A percentile compares a stretch with the other conserved stretches of the same genome.
Conservation (phyloP, 352 stramenopile species). For the Globisporangium orthogonon region DNA sequence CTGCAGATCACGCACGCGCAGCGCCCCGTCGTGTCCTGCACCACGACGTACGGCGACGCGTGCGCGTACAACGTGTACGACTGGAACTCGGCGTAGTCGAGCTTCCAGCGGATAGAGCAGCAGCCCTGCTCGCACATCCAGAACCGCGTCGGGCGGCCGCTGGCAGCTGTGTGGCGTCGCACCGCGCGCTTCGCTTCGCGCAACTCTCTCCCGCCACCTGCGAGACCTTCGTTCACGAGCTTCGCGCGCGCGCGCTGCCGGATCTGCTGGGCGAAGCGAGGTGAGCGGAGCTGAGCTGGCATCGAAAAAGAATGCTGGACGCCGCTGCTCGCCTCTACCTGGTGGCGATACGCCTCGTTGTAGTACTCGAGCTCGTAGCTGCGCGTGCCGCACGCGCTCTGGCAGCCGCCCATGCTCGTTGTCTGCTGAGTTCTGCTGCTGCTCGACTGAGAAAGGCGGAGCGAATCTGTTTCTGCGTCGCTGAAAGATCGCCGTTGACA, state of each 20-base stretch:
- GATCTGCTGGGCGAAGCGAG: constrained; percentile 3
- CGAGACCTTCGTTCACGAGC: constrained; percentile 9
- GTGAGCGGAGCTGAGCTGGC: background rate
- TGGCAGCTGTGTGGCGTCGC: background rate
- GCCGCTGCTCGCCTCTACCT: constrained; percentile 17
- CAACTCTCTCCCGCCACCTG: background rate
- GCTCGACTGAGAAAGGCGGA: background rate
- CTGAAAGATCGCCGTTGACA: background rate
- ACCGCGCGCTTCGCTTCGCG: constrained; percentile 9
- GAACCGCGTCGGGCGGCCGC: constrained; percentile 23
- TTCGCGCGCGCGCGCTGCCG: constrained; percentile 14
- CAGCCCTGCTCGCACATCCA: constrained; percentile 59
- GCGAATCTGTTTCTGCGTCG: background rate
- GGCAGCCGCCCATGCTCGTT: constrained; percentile 44
- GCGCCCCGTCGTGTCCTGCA: constrained; percentile 41
- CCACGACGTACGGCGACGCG: constrained; percentile 57
- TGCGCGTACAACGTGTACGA: constrained; percentile 59
- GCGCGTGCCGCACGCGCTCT: constrained; percentile 41
- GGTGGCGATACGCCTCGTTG: constrained; percentile 39
- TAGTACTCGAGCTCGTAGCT: constrained; percentile 57
- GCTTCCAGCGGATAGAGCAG: constrained; percentile 70
- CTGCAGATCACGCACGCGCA: constrained; percentile 63
- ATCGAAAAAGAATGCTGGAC: background rate
- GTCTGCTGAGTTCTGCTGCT: background rate
- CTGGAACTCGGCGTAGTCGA: constrained; percentile 71